Base-by-base conservation (phyloP, 1,284 basidiomycete species). In the Neolentinus lepideus region DNA sequence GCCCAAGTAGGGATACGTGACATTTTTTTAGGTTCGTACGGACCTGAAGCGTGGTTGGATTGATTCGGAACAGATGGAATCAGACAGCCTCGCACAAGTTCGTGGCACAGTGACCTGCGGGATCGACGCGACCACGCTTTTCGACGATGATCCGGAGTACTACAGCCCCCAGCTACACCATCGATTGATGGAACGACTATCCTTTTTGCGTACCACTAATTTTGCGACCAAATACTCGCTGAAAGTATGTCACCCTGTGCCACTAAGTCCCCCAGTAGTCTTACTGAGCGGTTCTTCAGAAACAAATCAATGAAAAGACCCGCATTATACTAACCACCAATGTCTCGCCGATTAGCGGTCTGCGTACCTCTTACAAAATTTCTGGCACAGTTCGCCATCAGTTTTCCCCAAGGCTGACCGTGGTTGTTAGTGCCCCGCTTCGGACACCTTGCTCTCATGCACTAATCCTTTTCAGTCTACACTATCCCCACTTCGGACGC, bases 361-460 rank as follows among this genome's bases (percentile, higher is more conserved):
- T 22, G 24, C 67, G 9, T 59, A 51, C 48, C n/a, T 31, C 19
- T 33, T 74, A 72, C 8, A 75, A 75, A 54, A 51, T 83, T 3
- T 59, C 76, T 36, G 77, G 77, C 26, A 80, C 79, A 0, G 55
- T 82, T 24, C 74, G 72, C 54, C 77, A 81, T 59, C 79, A 79
- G 54, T 79, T 73, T 62, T 76, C 73, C 11, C 75, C 76, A 2
- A 68, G 72, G 11, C 64, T 80, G 24, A 63, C 64, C 46, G 65
- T 75, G 45, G 68, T 74, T 65, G 74, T 74, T 12, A 26, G 71
- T 54, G 24, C 29, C 16, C 22, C 22, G 19, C n/a, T 33, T 21
- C 2, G 38, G 51, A 58, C 46, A 47, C 26, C 47, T 16, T 29
- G 54, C 8, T 51, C 27, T 4, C 9, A 25, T 50, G n/a, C 11